Evolutionary conservation across 169 alveolate genomes (phyloP), one percentile per base, ranked within the genome.

Genomic region (Eimeria necatrix): DNA sequence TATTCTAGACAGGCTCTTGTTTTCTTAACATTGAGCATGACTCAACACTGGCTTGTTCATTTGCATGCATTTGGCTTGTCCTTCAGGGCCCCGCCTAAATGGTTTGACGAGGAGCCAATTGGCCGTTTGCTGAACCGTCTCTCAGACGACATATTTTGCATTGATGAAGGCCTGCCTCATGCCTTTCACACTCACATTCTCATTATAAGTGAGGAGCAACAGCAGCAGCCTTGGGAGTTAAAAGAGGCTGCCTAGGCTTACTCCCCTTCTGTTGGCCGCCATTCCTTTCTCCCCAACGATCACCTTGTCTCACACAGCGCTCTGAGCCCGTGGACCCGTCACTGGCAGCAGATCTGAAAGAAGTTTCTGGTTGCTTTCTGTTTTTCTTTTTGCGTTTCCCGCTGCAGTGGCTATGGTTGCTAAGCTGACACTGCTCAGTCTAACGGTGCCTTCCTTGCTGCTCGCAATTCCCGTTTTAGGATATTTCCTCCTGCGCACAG

Each of bases 121-220:
- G 97, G 97, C 20, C 95, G 96, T 78, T 83, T 96, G 52, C 93
- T 96, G 94, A 95, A 95, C 84, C 90, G 97, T 70, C 83, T 96
- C 84, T 89, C 94, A 41, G 94, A 91, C 74, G 97, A 96, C 94
- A 93, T 91, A 56, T 95, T 70, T 7, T 26, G 71, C 26, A 78
- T 95, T 20, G 96, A 95, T 20, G 91, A 84, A 24, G 78, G 24
- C 4, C 22, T 84, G 14, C 91, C 91, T 4, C 73, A 53, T 18
- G 91, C 91, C 4, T 14, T 84, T 7, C 76, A 84, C 52, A 60
- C 91, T 12, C 80, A 59, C 56, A 41, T 84, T 22, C 80, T 84
- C 20, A 60, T 53, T 20, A 59, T 84, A 52, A 60, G 91, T 84
- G 24, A 6, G 56, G 10, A 32, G 76, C 32, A 12, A 7, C 32